These are phyloP conservation scores for Skeletonema potamos DNA, from an alignment of 108 stramenopile genomes.

Conservation along the genomic window DNA sequence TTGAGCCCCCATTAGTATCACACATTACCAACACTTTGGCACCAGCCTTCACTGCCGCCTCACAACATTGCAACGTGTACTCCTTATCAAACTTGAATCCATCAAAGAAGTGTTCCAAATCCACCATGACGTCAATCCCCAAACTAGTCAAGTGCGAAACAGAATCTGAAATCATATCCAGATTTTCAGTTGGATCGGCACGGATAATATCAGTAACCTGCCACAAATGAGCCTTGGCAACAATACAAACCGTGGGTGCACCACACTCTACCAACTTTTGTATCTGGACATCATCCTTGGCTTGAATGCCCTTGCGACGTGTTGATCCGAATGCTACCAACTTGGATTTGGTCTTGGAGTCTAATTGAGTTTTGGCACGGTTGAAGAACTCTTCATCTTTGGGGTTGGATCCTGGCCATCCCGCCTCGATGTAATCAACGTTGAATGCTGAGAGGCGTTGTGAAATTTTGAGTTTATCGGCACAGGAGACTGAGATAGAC, in stretches of 20 bases:
- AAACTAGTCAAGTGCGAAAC: slow-evolving; percentile 65
- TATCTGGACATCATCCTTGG: slow-evolving; percentile 78
- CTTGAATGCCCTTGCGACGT: slow-evolving; percentile 69
- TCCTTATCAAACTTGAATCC: slow-evolving; percentile 79
- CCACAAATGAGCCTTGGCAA: slow-evolving; percentile 91
- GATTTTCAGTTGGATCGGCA: slow-evolving; percentile 81
- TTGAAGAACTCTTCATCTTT: slow-evolving; percentile 93
- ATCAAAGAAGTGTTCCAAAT: slow-evolving; percentile 94
- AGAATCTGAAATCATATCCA: slow-evolving; percentile 90
- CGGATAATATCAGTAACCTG: slow-evolving; percentile 93
- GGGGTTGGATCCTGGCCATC: slow-evolving; percentile 93
- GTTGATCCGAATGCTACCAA: slow-evolving; percentile 92
- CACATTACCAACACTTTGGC: slow-evolving; percentile 88
- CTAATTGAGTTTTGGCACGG: slow-evolving; percentile 65
- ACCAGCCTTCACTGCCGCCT: slow-evolving; percentile 82
- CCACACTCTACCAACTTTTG: slow-evolving; percentile 72
- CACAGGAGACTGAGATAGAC: slow-evolving; percentile 84
- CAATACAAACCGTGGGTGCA: slow-evolving; percentile 85
- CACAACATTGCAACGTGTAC: slow-evolving; percentile 73
- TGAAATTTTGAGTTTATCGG: slow-evolving; percentile 91
- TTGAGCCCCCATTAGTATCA: slow-evolving; percentile 93
- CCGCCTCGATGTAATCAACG: slow-evolving; percentile 91
- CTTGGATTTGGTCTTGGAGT: slow-evolving; percentile 49
- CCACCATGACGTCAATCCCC: slow-evolving; percentile 76
- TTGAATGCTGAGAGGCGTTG: slow-evolving; percentile 67